Evolutionary conservation across 306 rosid genomes (phyloP), one percentile per base, ranked within the genome.

Genomic region (Hippophae gyantsensis): DNA sequence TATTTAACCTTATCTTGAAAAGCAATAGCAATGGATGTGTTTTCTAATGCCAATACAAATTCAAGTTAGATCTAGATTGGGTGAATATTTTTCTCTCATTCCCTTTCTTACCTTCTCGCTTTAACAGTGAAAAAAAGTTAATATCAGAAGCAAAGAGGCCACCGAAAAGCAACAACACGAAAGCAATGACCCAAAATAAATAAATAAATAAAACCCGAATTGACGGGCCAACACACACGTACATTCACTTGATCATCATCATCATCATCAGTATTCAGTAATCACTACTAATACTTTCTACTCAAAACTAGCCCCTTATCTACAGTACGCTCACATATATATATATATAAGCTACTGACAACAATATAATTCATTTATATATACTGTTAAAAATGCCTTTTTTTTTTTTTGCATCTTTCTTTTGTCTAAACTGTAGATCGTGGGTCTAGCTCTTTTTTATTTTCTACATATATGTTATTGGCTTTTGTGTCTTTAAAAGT

Each of bases 121-220:
- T 72, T 79, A 2, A 64, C 69, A 53, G 71, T 51, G 69, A 62
- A 72, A 82, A 82, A 84, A 84, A 72, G 71, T 74, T 71, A 32
- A 82, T 79, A 74, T 32, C 23, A 65, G 72, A 63, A 69, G 46
- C 66, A 68, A 48, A 57, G 86, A 81, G 81, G 86, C 85, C 97
- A 90, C 97, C 97, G 97, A 90, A 90, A 90, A 90, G 97, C 90
- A 78, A 56, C 64, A 62, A 76, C 76, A 82, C 85, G 86, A 90
- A 87, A 86, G 90, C 81, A 75, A 80, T 18, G 23, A 18, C 23
- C 23, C 23, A 18, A 18, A 18, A 18, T 18, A 18, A 18, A 18
- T 82, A 77, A 83, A 81, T 18, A 18, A 67, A 66, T 66, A 74
- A 18, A 76, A 69, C 68, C 83, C 81, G 90, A 89, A 84, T 75